Evolutionary conservation across 2,329 filamentous ascomycete genomes (phyloP), one percentile per base, ranked within the genome.

Genomic region (Nemania sp.): DNA sequence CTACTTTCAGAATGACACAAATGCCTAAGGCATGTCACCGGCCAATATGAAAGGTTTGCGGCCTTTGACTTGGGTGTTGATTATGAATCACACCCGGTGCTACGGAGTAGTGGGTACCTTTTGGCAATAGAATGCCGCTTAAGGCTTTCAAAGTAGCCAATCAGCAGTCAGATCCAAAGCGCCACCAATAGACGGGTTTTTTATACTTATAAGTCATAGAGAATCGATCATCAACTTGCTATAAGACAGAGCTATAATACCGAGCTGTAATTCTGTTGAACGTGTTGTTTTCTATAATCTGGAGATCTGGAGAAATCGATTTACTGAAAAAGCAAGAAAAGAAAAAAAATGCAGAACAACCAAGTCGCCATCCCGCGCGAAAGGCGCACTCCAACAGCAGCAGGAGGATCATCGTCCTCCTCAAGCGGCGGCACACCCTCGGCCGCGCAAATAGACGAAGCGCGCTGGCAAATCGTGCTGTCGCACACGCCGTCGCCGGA

Each of bases 131-230:
- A n/a, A n/a, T n/a, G n/a, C n/a, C n/a, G n/a, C n/a, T n/a, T n/a
- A n/a, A n/a, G n/a, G 55, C 52, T 51, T 11, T 47, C 39, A 56
- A 60, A 56, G 41, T 56, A 34, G 7, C 58, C 58, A 60, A 59
- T 59, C 52, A 59, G 31, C 44, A 44, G 39, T 45, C 37, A 24
- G 14, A 8, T 15, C 15, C 24, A 31, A 19, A 39, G 22, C 23
- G 22, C 9, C 8, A 31, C 7, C 12, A 26, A 17, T 39, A 45
- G 30, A 22, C 31, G 40, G 37, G 8, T 31, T n/a, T n/a, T n/a
- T n/a, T n/a, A n/a, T n/a, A n/a, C n/a, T n/a, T n/a, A n/a, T n/a
- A n/a, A n/a, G n/a, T n/a, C n/a, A n/a, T n/a, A n/a, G n/a, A n/a
- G n/a, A n/a, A n/a, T n/a, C n/a, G n/a, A n/a, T n/a, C n/a, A n/a